These are phyloP conservation scores for Apiospora hydei DNA, from an alignment of 2,329 filamentous ascomycete species.

Conservation along the genomic window DNA sequence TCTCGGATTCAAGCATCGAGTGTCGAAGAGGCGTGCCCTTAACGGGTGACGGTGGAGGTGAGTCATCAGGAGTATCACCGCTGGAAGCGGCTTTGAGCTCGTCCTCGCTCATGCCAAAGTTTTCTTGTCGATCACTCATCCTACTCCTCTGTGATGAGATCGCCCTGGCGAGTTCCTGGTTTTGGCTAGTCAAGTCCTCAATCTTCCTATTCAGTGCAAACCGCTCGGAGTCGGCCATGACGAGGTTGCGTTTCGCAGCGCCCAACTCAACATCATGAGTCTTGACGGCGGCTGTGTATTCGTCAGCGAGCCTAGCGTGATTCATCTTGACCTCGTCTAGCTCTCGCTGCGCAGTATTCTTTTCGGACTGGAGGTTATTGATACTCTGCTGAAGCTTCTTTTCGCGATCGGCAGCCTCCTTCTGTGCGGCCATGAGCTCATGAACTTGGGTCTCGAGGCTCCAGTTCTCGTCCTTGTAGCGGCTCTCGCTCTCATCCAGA, in stretches of 20 bases:
- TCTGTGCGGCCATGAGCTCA: slow-evolving; percentile 76
- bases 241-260: slow-evolving; percentile 80
- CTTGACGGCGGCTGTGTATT: slow-evolving; percentile 78
- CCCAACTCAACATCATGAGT: slow-evolving; percentile 90
- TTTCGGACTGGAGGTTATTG: slow-evolving; percentile 74
- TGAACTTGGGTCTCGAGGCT: slow-evolving; percentile 92
- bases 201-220: slow-evolving; percentile 82
- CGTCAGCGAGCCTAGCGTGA: slow-evolving; percentile 81
- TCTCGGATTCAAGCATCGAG: slow-evolving; percentile 92
- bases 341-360: slow-evolving; percentile 80
- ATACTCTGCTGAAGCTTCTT: slow-evolving; percentile 80
- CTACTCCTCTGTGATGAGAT: slow-evolving; percentile 77
- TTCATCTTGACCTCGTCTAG: slow-evolving; percentile 87
- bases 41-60: slow-evolving; percentile 86
- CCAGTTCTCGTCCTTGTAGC: slow-evolving; percentile 99
- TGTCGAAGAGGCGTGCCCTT: slow-evolving; percentile 87
- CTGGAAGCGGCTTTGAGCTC: slow-evolving; percentile 71
- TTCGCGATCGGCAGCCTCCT: slow-evolving; percentile 82
- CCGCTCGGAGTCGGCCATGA: slow-evolving; percentile 80
- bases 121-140: slow-evolving; percentile 68
- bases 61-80: slow-evolving; percentile 83
- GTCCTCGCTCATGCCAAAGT: slow-evolving; percentile 66
- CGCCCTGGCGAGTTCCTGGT: slow-evolving; percentile 87
- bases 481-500: slow-evolving; percentile 91
- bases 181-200: slow-evolving; percentile 86